Evolutionary conservation across 129 eudicot genomes (phyloP).

Genomic region (Lactuca saligna): DNA sequence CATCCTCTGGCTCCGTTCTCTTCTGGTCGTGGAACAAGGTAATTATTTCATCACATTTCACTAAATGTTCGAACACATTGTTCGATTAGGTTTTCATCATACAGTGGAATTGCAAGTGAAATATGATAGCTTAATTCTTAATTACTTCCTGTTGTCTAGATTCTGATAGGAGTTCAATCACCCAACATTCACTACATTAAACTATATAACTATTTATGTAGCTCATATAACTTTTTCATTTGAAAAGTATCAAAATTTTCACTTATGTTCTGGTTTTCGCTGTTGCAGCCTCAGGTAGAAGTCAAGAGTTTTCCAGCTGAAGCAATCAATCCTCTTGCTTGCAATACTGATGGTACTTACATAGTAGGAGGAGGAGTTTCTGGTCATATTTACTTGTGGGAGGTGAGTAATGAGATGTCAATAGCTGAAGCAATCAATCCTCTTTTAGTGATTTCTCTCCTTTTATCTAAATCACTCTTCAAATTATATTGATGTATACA

Average conservation of each 20-base stretch:
- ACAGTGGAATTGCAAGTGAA: not conserved
- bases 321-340: constrained; percentile 61
- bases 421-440: too few relatives aligned
- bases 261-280: not conserved
- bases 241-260: not conserved
- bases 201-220: not conserved
- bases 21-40: constrained; percentile 97
- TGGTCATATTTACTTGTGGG: constrained; percentile 82
- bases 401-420: constrained; percentile 36
- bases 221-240: not conserved
- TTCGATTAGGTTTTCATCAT: not conserved
- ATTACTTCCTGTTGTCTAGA: not conserved
- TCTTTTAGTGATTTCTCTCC: not conserved
- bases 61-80: not conserved
- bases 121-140: not conserved
- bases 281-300: constrained; percentile 76
- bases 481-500: not conserved
- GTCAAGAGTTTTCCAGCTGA: constrained; percentile 90
- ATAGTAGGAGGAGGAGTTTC: constrained; percentile 71
- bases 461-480: not conserved
- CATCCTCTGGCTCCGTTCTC: constrained; percentile 69
- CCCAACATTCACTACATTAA: not conserved
- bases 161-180: not conserved
- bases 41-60: not conserved
- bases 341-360: constrained; percentile 64